These are phyloP conservation scores for Lecanicillium sp. DNA, from an alignment of 2,329 filamentous ascomycete genomes.

Conservation along the genomic window DNA sequence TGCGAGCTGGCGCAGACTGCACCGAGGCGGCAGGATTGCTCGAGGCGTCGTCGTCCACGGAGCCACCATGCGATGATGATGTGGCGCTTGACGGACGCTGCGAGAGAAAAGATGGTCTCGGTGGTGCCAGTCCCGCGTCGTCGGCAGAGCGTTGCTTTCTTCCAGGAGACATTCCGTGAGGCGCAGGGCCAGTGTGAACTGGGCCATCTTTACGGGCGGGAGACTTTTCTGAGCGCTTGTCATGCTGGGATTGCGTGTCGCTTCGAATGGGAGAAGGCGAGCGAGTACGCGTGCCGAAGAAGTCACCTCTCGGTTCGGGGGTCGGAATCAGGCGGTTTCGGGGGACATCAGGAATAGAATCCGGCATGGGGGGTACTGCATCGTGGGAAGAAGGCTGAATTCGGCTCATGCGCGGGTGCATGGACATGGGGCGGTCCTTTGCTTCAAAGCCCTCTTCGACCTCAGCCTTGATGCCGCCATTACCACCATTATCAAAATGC, in stretches of 20 bases:
- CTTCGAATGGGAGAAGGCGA: slow-evolving; percentile 47
- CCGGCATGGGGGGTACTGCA: slow-evolving; percentile 35
- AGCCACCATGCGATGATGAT: slow-evolving; percentile 50
- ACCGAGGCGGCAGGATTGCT: slow-evolving; percentile 43
- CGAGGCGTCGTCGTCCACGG: slow-evolving; percentile 61
- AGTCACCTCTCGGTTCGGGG: slow-evolving; percentile 26
- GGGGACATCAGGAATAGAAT: slow-evolving; percentile 28
- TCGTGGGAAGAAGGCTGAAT: slow-evolving; percentile 44
- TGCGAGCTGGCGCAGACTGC: slow-evolving; percentile 62
- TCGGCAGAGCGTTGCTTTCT: slow-evolving; percentile 39
- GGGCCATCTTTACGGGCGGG: slow-evolving; percentile 23
- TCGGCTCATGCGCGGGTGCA: slow-evolving; percentile 67
- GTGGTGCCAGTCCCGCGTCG: slow-evolving; percentile 41
- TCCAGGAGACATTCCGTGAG: slow-evolving; percentile 31
- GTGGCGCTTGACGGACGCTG: slow-evolving; percentile 51
- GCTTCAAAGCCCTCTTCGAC: slow-evolving; percentile 46
- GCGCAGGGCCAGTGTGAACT: slow-evolving; percentile 13
- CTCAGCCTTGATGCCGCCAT: slow-evolving; percentile 44
- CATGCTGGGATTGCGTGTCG: slow-evolving; percentile 22
- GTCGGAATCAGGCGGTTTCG: slow-evolving; percentile 32
- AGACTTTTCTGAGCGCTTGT: slow-evolving; percentile 19
- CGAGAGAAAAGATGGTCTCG: slow-evolving; percentile 35
- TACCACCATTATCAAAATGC: slow-evolving; percentile 21
- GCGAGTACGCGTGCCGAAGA: slow-evolving; percentile 49
- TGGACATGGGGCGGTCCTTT: slow-evolving; percentile 56